phyloP scores from a whole-genome alignment of 306 rosid species.

The Cucumis sativus region Cucumber_9930_V3 NC_026657.2:40173001-40173500 shows the following conservation, averaged over 20 bases:
- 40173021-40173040: too few relatives aligned
- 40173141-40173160: background rate
- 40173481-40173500: background rate
- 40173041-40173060: too few relatives aligned
- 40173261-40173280: constrained; percentile 53
- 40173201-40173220: constrained; percentile 5
- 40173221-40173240: constrained; percentile 33
- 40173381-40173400: constrained; percentile 61
- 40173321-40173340: constrained; percentile 20
- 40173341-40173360: constrained; percentile 28
- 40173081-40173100: background rate
- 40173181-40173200: constrained; percentile 1
- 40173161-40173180: background rate
- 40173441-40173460: constrained; percentile 57
- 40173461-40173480: constrained; percentile 45
- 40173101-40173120: background rate
- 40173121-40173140: background rate
- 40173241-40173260: constrained; percentile 31
- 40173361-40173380: constrained; percentile 58
- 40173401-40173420: constrained; percentile 44
- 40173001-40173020: too few relatives aligned
- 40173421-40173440: constrained; percentile 49
- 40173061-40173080: background rate
- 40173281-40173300: constrained; percentile 39
- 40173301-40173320: constrained; percentile 22